These are phyloP conservation scores for Plectosphaerella plurivora DNA, from an alignment of 2,329 filamentous ascomycete species.

Conservation along the genomic window DNA sequence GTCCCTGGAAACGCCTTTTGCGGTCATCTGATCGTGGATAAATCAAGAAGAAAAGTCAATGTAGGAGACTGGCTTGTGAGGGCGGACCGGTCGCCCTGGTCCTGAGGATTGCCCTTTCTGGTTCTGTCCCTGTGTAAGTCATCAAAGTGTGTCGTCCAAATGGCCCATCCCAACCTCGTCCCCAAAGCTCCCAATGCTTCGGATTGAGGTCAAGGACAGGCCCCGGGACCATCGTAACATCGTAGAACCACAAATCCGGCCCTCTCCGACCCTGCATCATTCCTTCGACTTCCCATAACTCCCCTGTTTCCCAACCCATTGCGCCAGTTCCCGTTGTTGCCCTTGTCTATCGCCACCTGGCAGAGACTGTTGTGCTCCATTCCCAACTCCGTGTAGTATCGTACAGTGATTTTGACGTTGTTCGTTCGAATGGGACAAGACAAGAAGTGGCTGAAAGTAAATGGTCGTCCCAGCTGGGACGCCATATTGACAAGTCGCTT, in stretches of 20 bases:
- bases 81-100: neutral
- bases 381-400: constrained; percentile 12
- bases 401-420: constrained; percentile 8
- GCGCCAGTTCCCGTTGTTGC: neutral
- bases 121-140: neutral
- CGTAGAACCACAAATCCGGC: too few relatives aligned
- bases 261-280: too few relatives aligned
- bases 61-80: neutral
- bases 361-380: constrained; percentile 9
- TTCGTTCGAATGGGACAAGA: constrained; percentile 1
- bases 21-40: too few relatives aligned
- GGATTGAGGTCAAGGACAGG: too few relatives aligned
- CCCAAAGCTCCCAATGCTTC: neutral
- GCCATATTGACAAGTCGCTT: neutral
- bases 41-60: too few relatives aligned
- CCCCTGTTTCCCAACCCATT: too few relatives aligned
- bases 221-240: too few relatives aligned
- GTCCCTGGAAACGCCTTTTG: too few relatives aligned
- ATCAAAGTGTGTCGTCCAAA: neutral
- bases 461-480: neutral
- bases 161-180: neutral
- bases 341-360: constrained; percentile 10
- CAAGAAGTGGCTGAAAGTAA: neutral
- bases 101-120: neutral
- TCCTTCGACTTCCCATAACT: too few relatives aligned